These are phyloP conservation scores for Chlamydomonas asymmetrica DNA, from an alignment of 139 green algal genomes.

Conservation along the genomic window DNA sequence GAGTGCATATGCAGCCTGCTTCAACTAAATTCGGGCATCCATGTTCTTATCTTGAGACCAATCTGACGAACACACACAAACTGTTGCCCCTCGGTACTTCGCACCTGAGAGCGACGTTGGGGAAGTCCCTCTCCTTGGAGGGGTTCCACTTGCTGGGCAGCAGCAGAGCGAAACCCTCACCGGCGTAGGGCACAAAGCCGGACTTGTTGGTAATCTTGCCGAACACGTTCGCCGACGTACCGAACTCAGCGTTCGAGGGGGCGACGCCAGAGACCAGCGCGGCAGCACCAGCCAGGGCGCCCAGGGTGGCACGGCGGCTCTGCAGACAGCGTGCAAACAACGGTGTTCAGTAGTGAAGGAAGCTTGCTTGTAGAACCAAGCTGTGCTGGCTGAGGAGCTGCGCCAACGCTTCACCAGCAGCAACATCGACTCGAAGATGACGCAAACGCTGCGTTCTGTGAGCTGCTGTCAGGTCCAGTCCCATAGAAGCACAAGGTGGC, in stretches of 20 bases:
- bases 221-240: conserved; percentile 91
- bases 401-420: not conserved
- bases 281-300: conserved; percentile 61
- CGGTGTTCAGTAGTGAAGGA: not conserved
- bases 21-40: too few species aligned
- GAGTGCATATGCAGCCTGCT: too few species aligned
- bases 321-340: conserved; percentile 24
- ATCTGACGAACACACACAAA: too few species aligned
- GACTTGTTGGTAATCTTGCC: conserved; percentile 83
- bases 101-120: conserved; percentile 64
- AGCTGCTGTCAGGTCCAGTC: not conserved
- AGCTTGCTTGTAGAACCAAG: too few species aligned
- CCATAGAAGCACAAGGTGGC: not conserved
- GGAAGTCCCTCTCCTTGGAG: conserved; percentile 88
- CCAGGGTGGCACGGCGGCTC: conserved; percentile 74
- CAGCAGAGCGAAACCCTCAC: conserved; percentile 90
- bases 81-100: too few species aligned
- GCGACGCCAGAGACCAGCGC: conserved; percentile 50
- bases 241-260: conserved; percentile 80
- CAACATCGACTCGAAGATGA: not conserved
- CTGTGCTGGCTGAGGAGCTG: not conserved
- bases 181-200: conserved; percentile 89
- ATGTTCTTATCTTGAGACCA: too few species aligned
- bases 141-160: conserved; percentile 97
- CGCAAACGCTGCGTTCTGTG: not conserved